Conservation (phyloP, 2,329 filamentous ascomycete species). For the Fusarium robinianum region DNA sequence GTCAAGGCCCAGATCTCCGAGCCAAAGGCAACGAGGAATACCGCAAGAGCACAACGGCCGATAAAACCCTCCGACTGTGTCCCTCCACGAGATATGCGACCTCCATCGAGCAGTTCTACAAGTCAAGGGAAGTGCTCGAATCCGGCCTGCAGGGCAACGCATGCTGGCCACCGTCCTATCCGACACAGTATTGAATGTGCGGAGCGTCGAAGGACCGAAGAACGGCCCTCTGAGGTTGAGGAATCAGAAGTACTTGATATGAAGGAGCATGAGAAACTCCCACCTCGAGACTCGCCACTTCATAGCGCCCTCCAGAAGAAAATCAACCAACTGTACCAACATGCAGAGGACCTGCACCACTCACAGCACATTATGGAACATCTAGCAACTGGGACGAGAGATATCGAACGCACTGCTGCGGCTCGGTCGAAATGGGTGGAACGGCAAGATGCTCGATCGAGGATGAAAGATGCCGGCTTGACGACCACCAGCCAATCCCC, state of each 20-base stretch:
- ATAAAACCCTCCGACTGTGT: slow-evolving; percentile 39
- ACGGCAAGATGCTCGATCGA: slow-evolving; percentile 7
- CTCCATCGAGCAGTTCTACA: slow-evolving; percentile 9
- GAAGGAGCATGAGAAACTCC: slow-evolving; percentile 3
- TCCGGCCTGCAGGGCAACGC: slow-evolving; percentile 35
- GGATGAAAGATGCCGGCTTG: neutral
- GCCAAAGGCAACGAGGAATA: slow-evolving; percentile 30
- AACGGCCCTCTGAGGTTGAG: slow-evolving; percentile 1
- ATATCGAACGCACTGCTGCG: slow-evolving; percentile 1
- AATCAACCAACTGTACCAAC: slow-evolving; percentile 40
- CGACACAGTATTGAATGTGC: slow-evolving; percentile 43
- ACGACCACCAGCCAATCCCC: slow-evolving; percentile 1
- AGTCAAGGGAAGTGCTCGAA: slow-evolving; percentile 36
- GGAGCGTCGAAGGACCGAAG: slow-evolving; percentile 14
- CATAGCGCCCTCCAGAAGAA: slow-evolving; percentile 28
- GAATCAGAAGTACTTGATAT: slow-evolving; percentile 13
- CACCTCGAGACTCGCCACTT: slow-evolving; percentile 4
- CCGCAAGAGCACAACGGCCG: slow-evolving; percentile 24
- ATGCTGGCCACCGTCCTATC: slow-evolving; percentile 35
- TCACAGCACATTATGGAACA: slow-evolving; percentile 44
- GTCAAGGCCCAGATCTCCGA: slow-evolving; percentile 24
- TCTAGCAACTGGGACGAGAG: slow-evolving; percentile 33
- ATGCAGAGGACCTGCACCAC: slow-evolving; percentile 42
- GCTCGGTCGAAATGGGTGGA: slow-evolving; percentile 5
- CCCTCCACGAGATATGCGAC: slow-evolving; percentile 27